These are phyloP conservation scores for Tanacetum coccineum DNA, from an alignment of 129 eudicot species.

Conservation along the genomic window DNA sequence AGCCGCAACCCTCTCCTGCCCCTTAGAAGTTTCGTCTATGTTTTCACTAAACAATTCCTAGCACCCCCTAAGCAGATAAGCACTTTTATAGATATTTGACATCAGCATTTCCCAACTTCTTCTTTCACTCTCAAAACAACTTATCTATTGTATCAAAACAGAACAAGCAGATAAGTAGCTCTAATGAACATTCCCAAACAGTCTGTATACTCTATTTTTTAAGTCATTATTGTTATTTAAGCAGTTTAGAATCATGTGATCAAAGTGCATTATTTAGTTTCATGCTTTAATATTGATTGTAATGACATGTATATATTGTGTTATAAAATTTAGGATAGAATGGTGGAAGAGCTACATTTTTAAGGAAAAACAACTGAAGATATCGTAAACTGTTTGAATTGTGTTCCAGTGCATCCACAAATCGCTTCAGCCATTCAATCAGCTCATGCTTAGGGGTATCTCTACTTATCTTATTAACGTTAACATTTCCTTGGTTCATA, in stretches of 20 bases:
- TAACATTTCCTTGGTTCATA: neutral
- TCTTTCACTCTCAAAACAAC: no score
- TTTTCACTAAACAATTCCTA: no score
- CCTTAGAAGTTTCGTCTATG: no score
- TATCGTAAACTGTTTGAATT: no score
- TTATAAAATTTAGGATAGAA: slow-evolving; percentile 60
- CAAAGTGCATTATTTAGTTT: neutral
- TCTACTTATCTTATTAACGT: neutral
- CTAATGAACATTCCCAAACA: neutral
- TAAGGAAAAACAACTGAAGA: slow-evolving; percentile 77
- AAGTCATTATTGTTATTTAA: neutral
- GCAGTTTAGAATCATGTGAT: neutral
- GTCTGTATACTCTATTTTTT: no score
- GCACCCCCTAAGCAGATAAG: no score
- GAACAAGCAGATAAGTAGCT: no score
- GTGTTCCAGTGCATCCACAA: slow-evolving; percentile 54
- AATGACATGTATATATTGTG: neutral
- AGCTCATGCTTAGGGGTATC: slow-evolving; percentile 81
- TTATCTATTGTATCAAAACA: no score
- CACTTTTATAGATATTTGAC: no score
- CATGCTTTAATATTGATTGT: neutral
- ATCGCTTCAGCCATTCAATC: slow-evolving; percentile 56
- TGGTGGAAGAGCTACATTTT: slow-evolving; percentile 77
- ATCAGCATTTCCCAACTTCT: no score
- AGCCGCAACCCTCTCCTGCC: no score